Evolutionary conservation across 129 eudicot species (phyloP).

Genomic region (Cynara cardunculus): DNA sequence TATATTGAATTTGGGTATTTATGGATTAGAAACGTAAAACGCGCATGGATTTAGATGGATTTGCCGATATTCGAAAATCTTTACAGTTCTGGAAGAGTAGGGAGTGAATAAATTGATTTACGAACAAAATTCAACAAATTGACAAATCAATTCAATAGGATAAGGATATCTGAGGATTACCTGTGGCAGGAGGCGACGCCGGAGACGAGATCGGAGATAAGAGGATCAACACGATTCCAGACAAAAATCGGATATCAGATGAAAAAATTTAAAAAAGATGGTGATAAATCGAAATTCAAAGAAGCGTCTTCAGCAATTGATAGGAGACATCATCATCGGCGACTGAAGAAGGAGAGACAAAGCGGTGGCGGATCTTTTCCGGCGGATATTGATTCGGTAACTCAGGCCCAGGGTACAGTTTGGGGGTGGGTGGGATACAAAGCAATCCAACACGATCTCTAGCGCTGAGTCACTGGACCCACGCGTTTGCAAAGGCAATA

Average conservation of each 20-base stretch:
- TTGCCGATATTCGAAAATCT: background rate
- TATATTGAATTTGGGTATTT: background rate
- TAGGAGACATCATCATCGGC: background rate
- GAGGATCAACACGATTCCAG: background rate
- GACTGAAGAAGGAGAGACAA: background rate
- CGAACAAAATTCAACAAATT: background rate
- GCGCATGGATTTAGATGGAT: background rate
- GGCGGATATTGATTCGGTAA: constrained; percentile 4
- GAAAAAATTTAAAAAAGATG: background rate
- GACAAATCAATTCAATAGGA: background rate
- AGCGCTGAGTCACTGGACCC: constrained; percentile 4
- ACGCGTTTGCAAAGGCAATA: constrained; percentile 14
- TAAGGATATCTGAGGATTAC: background rate
- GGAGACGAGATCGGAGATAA: constrained; percentile 18
- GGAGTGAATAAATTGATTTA: background rate
- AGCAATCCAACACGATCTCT: constrained; percentile 1
- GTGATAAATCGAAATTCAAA: background rate
- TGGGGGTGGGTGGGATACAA: background rate
- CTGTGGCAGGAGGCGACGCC: constrained; percentile 5
- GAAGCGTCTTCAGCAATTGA: background rate
- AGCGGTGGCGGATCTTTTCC: constrained; percentile 7
- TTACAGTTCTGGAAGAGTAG: background rate
- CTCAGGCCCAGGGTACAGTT: background rate
- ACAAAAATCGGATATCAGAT: background rate
- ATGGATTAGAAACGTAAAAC: constrained; percentile 7